phyloP scores from a whole-genome alignment of 2,329 filamentous ascomycete genomes.

The Aspergillus tamarii region DNA sequence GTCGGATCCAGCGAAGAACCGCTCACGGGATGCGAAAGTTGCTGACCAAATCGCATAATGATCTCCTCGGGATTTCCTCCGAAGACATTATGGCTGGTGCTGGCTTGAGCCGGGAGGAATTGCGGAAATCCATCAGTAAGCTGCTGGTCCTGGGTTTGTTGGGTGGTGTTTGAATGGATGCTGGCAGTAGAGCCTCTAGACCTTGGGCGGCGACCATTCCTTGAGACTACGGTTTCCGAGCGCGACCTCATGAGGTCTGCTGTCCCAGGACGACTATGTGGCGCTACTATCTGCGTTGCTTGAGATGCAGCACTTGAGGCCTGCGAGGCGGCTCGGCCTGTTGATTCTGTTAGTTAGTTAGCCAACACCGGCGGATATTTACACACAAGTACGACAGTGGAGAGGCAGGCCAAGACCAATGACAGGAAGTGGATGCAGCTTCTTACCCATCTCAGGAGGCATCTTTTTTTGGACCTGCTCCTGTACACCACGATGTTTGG shows the following conservation, averaged over 20 bases:
- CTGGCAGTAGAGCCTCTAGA: conserved; percentile 52
- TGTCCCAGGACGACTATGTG: conserved; percentile 45
- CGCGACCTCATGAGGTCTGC: conserved; percentile 45
- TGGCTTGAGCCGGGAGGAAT: conserved; percentile 41
- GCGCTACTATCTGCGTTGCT: conserved; percentile 39
- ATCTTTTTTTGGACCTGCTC: conserved; percentile 27
- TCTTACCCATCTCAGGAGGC: conserved; percentile 39
- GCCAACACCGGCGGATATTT: conserved; percentile 9
- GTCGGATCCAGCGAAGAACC: conserved; percentile 41
- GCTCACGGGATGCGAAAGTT: conserved; percentile 43
- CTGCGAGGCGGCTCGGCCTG: conserved; percentile 43
- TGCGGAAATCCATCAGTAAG: conserved; percentile 43
- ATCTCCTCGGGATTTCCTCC: conserved; percentile 48
- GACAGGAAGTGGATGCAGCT: conserved; percentile 15
- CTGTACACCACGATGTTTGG: conserved; percentile 20
- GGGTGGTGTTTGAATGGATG: conserved; percentile 51
- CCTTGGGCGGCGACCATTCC: conserved; percentile 45
- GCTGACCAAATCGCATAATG: conserved; percentile 49
- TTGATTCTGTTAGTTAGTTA: conserved; percentile 19
- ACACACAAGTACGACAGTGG: not conserved
- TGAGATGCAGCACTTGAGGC: conserved; percentile 42
- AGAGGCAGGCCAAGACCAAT: not conserved
- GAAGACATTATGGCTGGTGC: conserved; percentile 40
- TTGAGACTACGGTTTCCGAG: conserved; percentile 45
- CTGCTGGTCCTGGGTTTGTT: conserved; percentile 48